Evolutionary conservation across 2,329 filamentous ascomycete genomes (phyloP), one percentile per base, ranked within the genome.

Genomic region (Claviceps fusiformis): DNA sequence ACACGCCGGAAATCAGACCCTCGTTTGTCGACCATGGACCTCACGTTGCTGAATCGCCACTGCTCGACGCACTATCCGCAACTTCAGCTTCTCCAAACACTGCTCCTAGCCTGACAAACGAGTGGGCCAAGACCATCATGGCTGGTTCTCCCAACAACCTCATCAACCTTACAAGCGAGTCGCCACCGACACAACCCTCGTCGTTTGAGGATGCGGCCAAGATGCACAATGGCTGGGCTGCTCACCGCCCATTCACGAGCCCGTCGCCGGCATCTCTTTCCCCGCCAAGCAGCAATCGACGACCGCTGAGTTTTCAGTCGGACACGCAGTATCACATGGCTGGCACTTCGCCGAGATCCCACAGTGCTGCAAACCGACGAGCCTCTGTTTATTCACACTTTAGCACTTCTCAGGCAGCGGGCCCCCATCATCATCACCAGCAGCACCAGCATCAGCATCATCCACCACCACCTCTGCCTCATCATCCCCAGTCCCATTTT

Each of bases 401-500:
- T 55, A 44, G 4, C 15, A 70, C 72, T 35, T 68, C 72, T 39
- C 72, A 73, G 13, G 76, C 79, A 55, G 67, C 68, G 56, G 64
- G 70, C 57, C 66, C 73, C 11, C 59, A 54, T 41, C 76, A 81
- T 53, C 82, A 24, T 24, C 24, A 2, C 0, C 24, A 24, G 24
- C 24, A 24, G 24, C 24, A 24, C 0, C 24, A 24, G 24, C 24
- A 24, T 2, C 24, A 24, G 24, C 24, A 24, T 24, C 24, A 24
- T 24, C 24, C 24, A 24, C 24, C 24, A 24, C 24, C 81, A n/a
- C 85, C 86, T 3, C 77, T 85, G 10, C 86, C 87, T 3, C 87
- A 91, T 65, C 80, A 89, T 57, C 78, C 83, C 1, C 87, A 91
- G 67, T 70, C 86, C 19, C 87, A 91, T 70, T 92, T 87, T 67